Percentiles rank a stretch among this genome's conserved stretches.
phyloP scores from a whole-genome alignment of 2,329 filamentous ascomycete species.

The Colletotrichum agaves region DNA sequence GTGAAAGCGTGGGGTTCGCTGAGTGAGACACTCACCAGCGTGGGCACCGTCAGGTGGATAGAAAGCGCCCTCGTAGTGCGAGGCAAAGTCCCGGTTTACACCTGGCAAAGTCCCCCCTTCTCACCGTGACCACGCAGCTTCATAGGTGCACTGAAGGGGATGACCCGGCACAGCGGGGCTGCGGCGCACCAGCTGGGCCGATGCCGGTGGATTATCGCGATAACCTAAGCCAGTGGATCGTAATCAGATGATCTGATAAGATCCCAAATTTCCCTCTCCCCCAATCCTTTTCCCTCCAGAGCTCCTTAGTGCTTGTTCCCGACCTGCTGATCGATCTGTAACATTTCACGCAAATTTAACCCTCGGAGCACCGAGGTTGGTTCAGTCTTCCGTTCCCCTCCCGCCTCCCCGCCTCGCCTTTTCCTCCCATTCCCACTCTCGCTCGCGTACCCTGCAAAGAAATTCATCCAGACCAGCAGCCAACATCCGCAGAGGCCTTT shows the following conservation, averaged over 20 bases:
- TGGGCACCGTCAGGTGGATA: slow-evolving; percentile 15
- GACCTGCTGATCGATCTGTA: slow-evolving; percentile 1
- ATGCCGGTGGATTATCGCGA: slow-evolving; percentile 32
- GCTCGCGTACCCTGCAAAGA: not conserved
- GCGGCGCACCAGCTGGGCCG: slow-evolving; percentile 10
- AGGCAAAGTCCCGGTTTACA: not conserved
- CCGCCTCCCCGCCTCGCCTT: not conserved
- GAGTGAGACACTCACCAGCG: slow-evolving; percentile 14
- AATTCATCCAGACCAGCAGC: not conserved
- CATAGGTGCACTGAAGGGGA: not conserved
- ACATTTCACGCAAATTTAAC: not conserved
- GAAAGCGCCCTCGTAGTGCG: not conserved
- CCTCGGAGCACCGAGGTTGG: slow-evolving; percentile 11
- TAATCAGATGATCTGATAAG: slow-evolving; percentile 40
- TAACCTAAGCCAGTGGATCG: slow-evolving; percentile 14
- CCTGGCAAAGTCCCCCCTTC: not conserved
- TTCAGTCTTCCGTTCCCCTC: not conserved
- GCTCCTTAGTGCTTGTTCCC: too few species aligned
- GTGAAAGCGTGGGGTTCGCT: not conserved
- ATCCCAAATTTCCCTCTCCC: slow-evolving; percentile 27
- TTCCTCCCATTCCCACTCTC: not conserved
- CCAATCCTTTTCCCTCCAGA: slow-evolving; percentile 4
- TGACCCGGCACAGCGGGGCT: not conserved
- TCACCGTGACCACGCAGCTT: not conserved
- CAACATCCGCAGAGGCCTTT: not conserved